Percentiles rank a stretch among this genome's conserved stretches.
Evolutionary conservation across 2,329 filamentous ascomycete species (phyloP).

Genomic region (Akanthomyces dipterigenus): DNA sequence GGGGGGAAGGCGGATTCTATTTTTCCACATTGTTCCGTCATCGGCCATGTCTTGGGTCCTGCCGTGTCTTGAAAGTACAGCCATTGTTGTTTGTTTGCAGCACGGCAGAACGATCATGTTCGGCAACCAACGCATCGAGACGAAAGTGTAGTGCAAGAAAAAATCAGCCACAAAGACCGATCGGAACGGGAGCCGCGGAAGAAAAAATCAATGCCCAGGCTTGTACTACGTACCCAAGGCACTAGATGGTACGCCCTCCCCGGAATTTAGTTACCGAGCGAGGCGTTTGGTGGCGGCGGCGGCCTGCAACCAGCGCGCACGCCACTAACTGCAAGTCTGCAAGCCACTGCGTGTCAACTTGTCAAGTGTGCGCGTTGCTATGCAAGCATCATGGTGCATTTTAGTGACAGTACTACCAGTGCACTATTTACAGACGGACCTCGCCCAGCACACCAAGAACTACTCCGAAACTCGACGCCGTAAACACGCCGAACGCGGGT

Average conservation of each 20-base stretch:
- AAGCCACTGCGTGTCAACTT: not conserved
- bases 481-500: constrained; percentile 8
- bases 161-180: not conserved
- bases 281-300: not conserved
- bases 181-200: not conserved
- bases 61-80: not conserved
- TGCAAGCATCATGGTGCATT: too few species aligned
- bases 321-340: not conserved
- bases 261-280: not conserved
- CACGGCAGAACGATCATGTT: not conserved
- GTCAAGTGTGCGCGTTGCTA: too few species aligned
- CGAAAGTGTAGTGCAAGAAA: too few species aligned
- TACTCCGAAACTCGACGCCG: constrained; percentile 1
- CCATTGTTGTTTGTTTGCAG: not conserved
- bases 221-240: too few species aligned
- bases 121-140: not conserved
- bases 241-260: too few species aligned
- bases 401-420: too few species aligned
- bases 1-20: not conserved
- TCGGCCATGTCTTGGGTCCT: not conserved
- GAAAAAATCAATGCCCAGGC: not conserved
- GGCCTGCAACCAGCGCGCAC: not conserved
- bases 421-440: too few species aligned
- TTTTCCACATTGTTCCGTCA: not conserved
- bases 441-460: too few species aligned